A percentile compares a stretch with the other conserved stretches of the same genome.
Evolutionary conservation across 495 filamentous ascomycete species (phyloP).

Genomic region (Eremomyces bilateralis): DNA sequence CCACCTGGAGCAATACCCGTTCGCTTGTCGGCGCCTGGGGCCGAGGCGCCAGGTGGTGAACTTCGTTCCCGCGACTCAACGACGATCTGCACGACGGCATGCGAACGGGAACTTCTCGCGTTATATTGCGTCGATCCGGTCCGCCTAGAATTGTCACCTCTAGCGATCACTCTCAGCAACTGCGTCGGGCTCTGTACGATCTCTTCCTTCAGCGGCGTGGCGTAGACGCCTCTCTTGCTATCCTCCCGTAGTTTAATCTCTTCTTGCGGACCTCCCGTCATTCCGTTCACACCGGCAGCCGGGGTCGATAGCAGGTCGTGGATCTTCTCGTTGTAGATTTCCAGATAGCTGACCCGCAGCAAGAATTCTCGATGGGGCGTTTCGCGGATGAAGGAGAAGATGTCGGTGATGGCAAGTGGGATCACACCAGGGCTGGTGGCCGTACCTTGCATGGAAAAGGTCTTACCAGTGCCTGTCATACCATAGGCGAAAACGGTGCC

Average conservation of each 20-base stretch:
- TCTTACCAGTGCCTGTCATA: constrained; percentile 98
- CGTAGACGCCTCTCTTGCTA: constrained; percentile 88
- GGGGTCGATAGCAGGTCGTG: constrained; percentile 75
- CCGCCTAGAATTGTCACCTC: constrained; percentile 74
- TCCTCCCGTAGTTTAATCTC: constrained; percentile 96
- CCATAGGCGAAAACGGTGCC: constrained; percentile 97
- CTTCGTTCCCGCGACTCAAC: constrained; percentile 86
- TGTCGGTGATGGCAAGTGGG: constrained; percentile 90
- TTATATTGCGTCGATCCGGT: constrained; percentile 94
- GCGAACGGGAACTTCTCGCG: constrained; percentile 83
- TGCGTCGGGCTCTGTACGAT: constrained; percentile 97
- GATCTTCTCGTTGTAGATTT: constrained; percentile 98
- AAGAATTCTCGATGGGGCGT: constrained; percentile 88
- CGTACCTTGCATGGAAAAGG: constrained; percentile 97
- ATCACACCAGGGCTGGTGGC: constrained; percentile 94
- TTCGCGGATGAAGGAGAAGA: constrained; percentile 96
- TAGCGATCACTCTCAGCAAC: constrained; percentile 79
- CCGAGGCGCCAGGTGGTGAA: constrained; percentile 18
- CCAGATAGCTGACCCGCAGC: constrained; percentile 88
- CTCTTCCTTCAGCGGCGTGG: constrained; percentile 88
- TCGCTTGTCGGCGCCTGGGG: constrained; percentile 41
- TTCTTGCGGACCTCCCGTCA: constrained; percentile 36
- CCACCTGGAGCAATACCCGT: constrained; percentile 66
- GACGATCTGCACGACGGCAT: constrained; percentile 95
- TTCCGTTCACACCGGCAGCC: constrained; percentile 15